Conservation (phyloP, 768 basidiomycete genomes). For the Trichaptum fuscoviolaceum region DNA sequence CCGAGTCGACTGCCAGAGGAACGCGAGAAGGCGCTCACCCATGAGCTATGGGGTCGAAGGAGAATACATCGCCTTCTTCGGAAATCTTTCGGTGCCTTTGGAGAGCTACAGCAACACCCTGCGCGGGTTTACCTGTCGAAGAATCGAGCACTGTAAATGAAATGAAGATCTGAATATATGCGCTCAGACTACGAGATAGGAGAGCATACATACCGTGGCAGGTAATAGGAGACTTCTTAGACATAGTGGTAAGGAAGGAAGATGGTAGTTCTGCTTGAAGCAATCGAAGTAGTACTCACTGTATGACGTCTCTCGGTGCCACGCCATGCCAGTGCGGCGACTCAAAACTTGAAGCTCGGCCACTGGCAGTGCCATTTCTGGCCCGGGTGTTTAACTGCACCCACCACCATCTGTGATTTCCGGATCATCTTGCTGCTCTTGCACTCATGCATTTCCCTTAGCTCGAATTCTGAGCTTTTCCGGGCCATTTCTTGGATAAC, state of each 20-base stretch:
- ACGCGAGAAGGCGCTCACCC: slow-evolving; percentile 40
- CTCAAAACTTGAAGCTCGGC: too few species aligned
- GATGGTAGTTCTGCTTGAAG: neutral
- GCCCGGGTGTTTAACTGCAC: too few species aligned
- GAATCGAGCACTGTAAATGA: slow-evolving; percentile 70
- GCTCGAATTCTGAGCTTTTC: neutral
- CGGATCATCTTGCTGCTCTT: neutral
- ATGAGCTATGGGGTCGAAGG: slow-evolving; percentile 49
- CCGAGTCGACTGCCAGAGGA: neutral
- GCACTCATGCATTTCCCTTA: neutral
- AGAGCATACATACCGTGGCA: slow-evolving; percentile 64
- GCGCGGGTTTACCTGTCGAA: slow-evolving; percentile 75
- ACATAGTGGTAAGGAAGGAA: neutral
- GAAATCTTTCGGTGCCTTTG: slow-evolving; percentile 40
- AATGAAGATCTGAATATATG: neutral
- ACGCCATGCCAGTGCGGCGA: too few species aligned
- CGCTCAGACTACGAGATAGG: neutral
- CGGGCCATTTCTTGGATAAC: neutral
- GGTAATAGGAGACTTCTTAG: slow-evolving; percentile 72
- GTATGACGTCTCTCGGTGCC: too few species aligned
- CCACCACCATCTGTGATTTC: neutral
- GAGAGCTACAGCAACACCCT: slow-evolving; percentile 59
- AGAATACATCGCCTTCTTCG: slow-evolving; percentile 30
- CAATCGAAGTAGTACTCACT: neutral
- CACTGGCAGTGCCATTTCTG: neutral